Conservation (phyloP, 2,329 filamentous ascomycete species). For the Diplodia seriata region DNA sequence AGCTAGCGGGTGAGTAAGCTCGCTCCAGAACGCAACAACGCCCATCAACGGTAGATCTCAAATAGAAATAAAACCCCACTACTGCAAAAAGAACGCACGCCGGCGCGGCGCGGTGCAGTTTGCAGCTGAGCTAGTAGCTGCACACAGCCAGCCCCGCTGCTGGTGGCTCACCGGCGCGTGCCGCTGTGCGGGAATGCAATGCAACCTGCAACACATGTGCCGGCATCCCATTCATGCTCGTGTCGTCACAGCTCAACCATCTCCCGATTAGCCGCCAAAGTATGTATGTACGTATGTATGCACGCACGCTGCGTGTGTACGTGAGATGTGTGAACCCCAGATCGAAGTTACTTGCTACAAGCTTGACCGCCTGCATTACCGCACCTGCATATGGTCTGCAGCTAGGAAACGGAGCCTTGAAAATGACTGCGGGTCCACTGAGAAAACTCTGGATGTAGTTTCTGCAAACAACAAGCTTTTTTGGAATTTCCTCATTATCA, state of each 20-base stretch:
- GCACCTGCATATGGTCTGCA: neutral
- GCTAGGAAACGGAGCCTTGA: neutral
- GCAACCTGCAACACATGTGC: constrained; percentile 11
- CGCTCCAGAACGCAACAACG: too few species aligned
- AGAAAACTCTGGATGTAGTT: neutral
- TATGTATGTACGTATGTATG: neutral
- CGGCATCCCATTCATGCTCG: neutral
- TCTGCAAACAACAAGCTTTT: constrained; percentile 25
- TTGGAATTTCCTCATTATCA: constrained; percentile 30
- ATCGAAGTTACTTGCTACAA: neutral
- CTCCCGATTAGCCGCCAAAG: neutral
- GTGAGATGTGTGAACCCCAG: neutral
- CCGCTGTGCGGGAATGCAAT: constrained; percentile 13
- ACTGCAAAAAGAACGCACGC: constrained; percentile 3
- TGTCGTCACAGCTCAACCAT: neutral
- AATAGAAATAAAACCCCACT: neutral
- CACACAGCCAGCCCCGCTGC: neutral
- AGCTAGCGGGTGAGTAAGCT: too few species aligned
- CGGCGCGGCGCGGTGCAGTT: neutral
- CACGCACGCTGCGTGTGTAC: neutral
- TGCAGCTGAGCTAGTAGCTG: neutral
- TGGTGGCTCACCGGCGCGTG: neutral
- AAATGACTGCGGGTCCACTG: neutral
- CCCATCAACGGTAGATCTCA: neutral
- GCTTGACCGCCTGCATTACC: neutral